Conservation (phyloP, 495 filamentous ascomycete species). For the Hyphodiscus hymeniophilus region DNA sequence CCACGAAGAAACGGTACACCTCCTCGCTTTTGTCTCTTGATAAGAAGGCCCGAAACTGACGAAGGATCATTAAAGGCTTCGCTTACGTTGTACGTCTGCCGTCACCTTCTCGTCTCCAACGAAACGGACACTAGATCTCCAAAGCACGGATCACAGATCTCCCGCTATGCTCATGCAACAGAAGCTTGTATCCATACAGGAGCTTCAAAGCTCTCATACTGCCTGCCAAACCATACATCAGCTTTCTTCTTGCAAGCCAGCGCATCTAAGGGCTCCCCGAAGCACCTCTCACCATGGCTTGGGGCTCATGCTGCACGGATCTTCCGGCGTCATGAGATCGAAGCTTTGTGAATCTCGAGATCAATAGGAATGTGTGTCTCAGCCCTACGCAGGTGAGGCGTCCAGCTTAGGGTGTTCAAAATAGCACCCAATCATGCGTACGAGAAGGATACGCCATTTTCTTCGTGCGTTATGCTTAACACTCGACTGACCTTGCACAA, state of each 20-base stretch:
- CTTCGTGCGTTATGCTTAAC: slow-evolving; percentile 15
- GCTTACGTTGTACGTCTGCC: slow-evolving; percentile 4
- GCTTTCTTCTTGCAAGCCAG: too few species aligned
- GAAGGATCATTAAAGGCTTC: slow-evolving; percentile 13
- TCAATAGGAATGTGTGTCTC: not conserved
- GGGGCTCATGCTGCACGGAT: slow-evolving; percentile 11
- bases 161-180: slow-evolving; percentile 10
- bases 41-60: slow-evolving; percentile 3
- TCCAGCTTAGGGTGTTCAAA: not conserved
- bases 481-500: not conserved
- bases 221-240: too few species aligned
- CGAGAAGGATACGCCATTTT: not conserved
- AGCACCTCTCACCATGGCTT: not conserved
- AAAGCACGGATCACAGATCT: slow-evolving; percentile 4
- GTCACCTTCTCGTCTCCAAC: slow-evolving; percentile 6
- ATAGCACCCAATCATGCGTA: slow-evolving; percentile 1
- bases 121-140: slow-evolving; percentile 1
- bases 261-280: too few species aligned
- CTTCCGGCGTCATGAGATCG: not conserved
- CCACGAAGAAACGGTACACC: not conserved
- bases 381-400: slow-evolving; percentile 6
- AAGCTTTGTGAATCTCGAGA: not conserved
- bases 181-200: not conserved
- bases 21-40: not conserved
- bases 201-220: not conserved